Evolutionary conservation across 345 rosid species (phyloP).

Genomic region (Sisymbrium altissimum): DNA sequence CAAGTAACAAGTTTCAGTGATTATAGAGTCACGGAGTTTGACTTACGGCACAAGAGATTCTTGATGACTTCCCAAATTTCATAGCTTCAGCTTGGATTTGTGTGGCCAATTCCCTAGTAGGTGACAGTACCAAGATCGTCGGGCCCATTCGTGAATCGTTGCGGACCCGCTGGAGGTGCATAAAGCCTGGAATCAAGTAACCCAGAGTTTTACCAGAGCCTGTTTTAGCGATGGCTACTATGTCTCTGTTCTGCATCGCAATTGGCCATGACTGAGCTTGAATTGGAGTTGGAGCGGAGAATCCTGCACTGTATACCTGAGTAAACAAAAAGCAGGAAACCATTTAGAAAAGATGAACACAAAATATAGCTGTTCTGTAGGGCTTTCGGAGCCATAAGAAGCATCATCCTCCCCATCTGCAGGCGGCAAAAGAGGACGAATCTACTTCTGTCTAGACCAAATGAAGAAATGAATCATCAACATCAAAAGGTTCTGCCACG

Average conservation of each 20-base stretch:
- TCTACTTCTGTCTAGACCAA: slow-evolving; percentile 40
- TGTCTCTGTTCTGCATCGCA: slow-evolving; percentile 82
- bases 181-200: slow-evolving; percentile 81
- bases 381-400: slow-evolving; percentile 59
- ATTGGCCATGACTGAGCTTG: slow-evolving; percentile 99
- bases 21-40: not conserved
- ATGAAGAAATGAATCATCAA: slow-evolving; percentile 53
- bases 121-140: slow-evolving; percentile 82
- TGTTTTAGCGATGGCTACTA: slow-evolving; percentile 94
- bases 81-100: slow-evolving; percentile 92
- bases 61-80: slow-evolving; percentile 88
- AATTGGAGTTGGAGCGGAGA: slow-evolving; percentile 90
- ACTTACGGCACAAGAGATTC: slow-evolving; percentile 80
- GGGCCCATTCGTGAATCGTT: slow-evolving; percentile 85
- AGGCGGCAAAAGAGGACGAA: slow-evolving; percentile 74
- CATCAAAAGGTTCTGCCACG: slow-evolving; percentile 65
- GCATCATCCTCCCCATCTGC: slow-evolving; percentile 70
- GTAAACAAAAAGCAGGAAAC: slow-evolving; percentile 48
- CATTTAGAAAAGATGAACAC: slow-evolving; percentile 45
- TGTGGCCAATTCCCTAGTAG: slow-evolving; percentile 98
- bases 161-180: slow-evolving; percentile 60
- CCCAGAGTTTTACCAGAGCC: slow-evolving; percentile 98
- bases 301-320: slow-evolving; percentile 90
- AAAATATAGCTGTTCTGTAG: slow-evolving; percentile 22
- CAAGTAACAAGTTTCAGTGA: not conserved